Evolutionary conservation across 805 yeast species (phyloP), one percentile per base, ranked within the genome.

Genomic region (Saccharomycopsis javanensis): DNA sequence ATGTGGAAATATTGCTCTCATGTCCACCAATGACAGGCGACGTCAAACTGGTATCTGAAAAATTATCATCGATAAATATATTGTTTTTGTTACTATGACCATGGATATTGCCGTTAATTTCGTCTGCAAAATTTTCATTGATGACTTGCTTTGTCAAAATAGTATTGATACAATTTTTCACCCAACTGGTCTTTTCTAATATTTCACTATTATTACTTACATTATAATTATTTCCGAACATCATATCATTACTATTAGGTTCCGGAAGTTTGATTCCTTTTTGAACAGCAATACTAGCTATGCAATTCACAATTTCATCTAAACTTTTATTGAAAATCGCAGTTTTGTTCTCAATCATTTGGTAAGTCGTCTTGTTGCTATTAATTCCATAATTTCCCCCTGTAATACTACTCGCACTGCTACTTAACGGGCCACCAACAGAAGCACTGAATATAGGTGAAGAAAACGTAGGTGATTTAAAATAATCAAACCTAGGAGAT

Each of bases 301-400:
- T 31, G 38, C 48, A 55, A 16, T 58, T 57, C 25, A 60, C 62
- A 50, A 60, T 53, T 34, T 60, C 62, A 18, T 60, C 62, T n/a
- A 60, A 52, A 20, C 55, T 52, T 35, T 60, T 57, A 37, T 54
- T 57, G 53, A 59, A 59, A 48, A 59, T 55, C 13, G 59, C 57
- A 15, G 58, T 51, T 25, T 55, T 51, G 30, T 57, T 57, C 33
- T 60, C 62, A 31, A 51, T 48, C 56, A 58, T 51, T 38, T 58
- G 60, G 25, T 45, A 31, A 27, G 57, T 52, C 20, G 55, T 31
- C 11, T 37, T 45, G 13, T 38, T 55, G 6, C 51, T 38, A 38
- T 13, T 30, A 10, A 20, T n/a, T 8, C 52, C 52, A n/a, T 11
- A 50, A 28, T 15, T 23, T 4, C 16, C 48, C 11, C 48, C 48